A percentile compares a stretch with the other conserved stretches of the same genome.
phyloP scores from a whole-genome alignment of 75 land plant species.

The Selaginella moellendorffii region DNA sequence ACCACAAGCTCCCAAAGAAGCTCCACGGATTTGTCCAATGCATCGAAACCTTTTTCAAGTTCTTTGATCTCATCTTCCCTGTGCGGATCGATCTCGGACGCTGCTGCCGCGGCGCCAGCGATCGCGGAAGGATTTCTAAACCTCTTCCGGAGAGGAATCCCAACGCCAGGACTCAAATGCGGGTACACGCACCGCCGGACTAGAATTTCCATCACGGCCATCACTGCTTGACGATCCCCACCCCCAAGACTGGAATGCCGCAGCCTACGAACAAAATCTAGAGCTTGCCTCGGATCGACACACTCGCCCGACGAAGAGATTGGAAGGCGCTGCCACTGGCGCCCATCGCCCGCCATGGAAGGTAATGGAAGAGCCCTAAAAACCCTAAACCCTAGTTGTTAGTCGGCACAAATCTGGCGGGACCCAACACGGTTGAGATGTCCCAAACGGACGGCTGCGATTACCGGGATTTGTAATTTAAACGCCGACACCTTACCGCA shows the following conservation, averaged over 20 bases:
- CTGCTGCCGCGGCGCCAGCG: constrained; percentile 15
- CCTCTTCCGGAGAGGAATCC: constrained; percentile 22
- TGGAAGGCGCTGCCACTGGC: no score
- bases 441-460: background rate
- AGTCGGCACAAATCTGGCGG: no score
- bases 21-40: background rate
- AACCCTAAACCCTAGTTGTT: no score
- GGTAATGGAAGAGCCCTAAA: no score
- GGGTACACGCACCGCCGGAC: constrained; percentile 26
- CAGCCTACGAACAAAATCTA: no score
- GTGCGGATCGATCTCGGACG: constrained; percentile 11
- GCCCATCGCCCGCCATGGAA: no score
- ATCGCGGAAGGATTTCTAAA: background rate
- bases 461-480: background rate
- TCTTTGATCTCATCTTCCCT: background rate
- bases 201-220: constrained; percentile 23
- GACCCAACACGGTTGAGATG: no score
- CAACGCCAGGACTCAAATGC: constrained; percentile 26
- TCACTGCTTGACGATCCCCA: no score
- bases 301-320: no score
- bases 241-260: no score
- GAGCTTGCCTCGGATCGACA: no score
- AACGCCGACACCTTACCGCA: background rate
- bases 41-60: background rate
- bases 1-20: background rate